Percentiles rank a stretch among this genome's conserved stretches.
Conservation (phyloP, 306 rosid genomes). For the Ormosia semicastrata region DNA sequence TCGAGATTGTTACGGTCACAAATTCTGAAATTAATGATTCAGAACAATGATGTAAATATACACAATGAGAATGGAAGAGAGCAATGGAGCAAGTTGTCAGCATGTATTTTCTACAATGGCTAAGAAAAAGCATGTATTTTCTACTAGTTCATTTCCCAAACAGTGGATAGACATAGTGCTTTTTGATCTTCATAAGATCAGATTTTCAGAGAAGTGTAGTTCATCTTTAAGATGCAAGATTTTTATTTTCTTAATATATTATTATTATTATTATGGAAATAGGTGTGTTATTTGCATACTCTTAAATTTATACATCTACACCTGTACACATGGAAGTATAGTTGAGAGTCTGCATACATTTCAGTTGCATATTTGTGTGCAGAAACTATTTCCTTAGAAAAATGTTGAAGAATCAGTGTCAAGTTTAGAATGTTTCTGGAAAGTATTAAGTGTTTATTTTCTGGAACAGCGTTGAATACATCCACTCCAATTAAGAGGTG, state of each 20-base stretch:
- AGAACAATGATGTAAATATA: slow-evolving; percentile 43
- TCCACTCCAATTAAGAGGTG: neutral
- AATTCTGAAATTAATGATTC: slow-evolving; percentile 51
- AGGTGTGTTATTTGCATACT: neutral
- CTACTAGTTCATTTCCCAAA: neutral
- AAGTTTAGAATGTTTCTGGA: neutral
- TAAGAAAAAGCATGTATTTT: neutral
- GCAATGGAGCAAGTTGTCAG: neutral
- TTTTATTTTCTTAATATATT: neutral
- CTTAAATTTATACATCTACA: neutral
- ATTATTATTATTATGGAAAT: neutral
- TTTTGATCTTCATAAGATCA: neutral
- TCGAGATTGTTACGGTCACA: slow-evolving; percentile 56
- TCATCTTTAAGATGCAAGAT: neutral
- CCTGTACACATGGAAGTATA: neutral
- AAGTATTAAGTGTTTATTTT: neutral
- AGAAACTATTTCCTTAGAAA: neutral
- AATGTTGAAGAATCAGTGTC: neutral
- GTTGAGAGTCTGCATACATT: neutral
- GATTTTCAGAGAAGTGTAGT: neutral
- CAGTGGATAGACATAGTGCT: slow-evolving; percentile 10
- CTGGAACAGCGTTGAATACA: neutral
- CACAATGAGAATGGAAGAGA: neutral
- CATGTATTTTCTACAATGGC: neutral
- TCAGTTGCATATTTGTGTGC: neutral